Evolutionary conservation across 345 rosid genomes (phyloP).

Genomic region (Salix viminalis): DNA sequence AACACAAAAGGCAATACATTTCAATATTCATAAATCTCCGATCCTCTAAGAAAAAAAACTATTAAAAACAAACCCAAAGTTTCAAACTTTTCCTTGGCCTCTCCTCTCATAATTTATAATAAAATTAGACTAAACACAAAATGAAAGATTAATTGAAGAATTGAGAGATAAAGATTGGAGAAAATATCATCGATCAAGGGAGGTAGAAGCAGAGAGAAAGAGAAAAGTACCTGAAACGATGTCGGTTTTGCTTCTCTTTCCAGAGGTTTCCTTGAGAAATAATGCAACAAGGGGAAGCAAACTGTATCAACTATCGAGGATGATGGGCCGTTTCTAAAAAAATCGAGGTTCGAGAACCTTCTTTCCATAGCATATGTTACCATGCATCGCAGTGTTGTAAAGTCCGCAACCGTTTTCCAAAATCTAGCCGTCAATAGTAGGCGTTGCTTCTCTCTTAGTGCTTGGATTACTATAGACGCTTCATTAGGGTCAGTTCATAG

Average conservation of each 20-base stretch:
- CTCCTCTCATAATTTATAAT: neutral
- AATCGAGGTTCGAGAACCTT: slow-evolving; percentile 18
- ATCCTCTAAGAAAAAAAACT: no score
- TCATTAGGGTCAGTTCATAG: neutral
- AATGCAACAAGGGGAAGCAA: neutral
- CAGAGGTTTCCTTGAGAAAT: neutral
- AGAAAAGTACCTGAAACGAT: neutral
- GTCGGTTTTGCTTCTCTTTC: neutral
- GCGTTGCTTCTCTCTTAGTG: neutral
- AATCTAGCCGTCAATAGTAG: neutral
- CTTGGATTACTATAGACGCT: neutral
- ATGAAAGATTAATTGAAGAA: neutral
- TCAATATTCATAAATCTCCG: no score
- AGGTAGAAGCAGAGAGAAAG: neutral
- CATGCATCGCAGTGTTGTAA: neutral
- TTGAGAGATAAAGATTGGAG: no score
- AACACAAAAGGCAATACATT: neutral
- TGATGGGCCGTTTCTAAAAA: neutral
- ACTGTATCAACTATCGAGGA: no score
- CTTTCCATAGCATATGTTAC: neutral
- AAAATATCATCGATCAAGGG: neutral
- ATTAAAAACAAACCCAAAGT: no score
- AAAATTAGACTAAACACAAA: neutral
- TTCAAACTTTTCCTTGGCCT: neutral
- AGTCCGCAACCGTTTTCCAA: neutral